Conservation (phyloP, 176 grass and related monocot species). For the Lolium perenne region DNA sequence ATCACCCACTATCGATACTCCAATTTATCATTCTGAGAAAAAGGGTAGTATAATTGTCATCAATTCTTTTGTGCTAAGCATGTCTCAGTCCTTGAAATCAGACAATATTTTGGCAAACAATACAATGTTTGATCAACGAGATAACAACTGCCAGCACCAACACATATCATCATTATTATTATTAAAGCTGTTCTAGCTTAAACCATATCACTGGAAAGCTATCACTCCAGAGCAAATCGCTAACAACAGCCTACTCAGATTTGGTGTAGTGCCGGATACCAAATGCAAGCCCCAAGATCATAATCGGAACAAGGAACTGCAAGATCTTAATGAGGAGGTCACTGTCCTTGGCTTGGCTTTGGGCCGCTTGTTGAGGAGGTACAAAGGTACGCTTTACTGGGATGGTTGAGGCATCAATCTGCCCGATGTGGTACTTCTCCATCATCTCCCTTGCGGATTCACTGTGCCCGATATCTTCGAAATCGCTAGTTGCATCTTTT, state of each 20-base stretch:
- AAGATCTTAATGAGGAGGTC: conserved; percentile 63
- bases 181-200: neutral
- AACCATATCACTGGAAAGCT: conserved; percentile 9
- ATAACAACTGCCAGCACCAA: conserved; percentile 28
- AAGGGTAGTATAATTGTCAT: neutral
- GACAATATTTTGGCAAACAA: neutral
- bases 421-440: conserved; percentile 70
- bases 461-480: conserved; percentile 94
- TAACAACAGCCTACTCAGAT: conserved; percentile 38
- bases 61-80: neutral
- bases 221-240: neutral
- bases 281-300: conserved; percentile 74
- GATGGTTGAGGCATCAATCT: conserved; percentile 74
- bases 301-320: conserved; percentile 68
- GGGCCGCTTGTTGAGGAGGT: conserved; percentile 48
- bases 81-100: conserved; percentile 7
- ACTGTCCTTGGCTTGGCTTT: conserved; percentile 34
- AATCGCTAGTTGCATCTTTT: conserved; percentile 89
- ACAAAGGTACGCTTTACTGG: conserved; percentile 58
- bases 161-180: conserved; percentile 37
- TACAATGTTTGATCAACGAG: conserved; percentile 1
- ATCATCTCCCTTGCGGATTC: conserved; percentile 73
- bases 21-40: neutral
- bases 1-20: neutral
- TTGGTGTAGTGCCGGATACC: conserved; percentile 64